A percentile compares a stretch with the other conserved stretches of the same genome.
phyloP scores from a whole-genome alignment of 2,329 filamentous ascomycete genomes.

The Penicillium sp. region DNA sequence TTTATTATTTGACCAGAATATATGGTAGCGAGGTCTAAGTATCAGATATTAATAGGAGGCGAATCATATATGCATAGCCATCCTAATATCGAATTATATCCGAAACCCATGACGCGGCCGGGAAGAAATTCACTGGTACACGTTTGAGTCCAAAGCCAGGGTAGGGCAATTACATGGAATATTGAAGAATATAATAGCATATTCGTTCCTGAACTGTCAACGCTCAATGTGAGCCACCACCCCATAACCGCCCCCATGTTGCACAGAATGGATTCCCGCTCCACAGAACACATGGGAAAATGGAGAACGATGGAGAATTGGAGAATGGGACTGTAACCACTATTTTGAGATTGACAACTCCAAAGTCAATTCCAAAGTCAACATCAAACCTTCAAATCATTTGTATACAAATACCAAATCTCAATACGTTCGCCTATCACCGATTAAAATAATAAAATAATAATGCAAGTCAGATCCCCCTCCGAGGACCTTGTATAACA shows the following conservation, averaged over 20 bases:
- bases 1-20: not conserved
- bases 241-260: not conserved
- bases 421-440: not conserved
- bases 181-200: not conserved
- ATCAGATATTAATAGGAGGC: constrained; percentile 1
- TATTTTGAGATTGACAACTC: not conserved
- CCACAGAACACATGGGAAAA: constrained; percentile 12
- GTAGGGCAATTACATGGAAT: not conserved
- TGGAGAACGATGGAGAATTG: constrained; percentile 9
- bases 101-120: constrained; percentile 25
- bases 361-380: constrained; percentile 3
- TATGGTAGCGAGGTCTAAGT: constrained; percentile 3
- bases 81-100: constrained; percentile 10
- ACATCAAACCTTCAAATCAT: not conserved
- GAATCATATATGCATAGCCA: constrained; percentile 2
- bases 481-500: constrained; percentile 19
- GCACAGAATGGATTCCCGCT: not conserved
- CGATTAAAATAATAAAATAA: not conserved
- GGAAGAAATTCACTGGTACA: constrained; percentile 5
- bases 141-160: not conserved
- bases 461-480: constrained; percentile 4
- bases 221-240: not conserved
- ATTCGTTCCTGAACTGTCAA: not conserved
- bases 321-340: not conserved
- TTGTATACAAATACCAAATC: not conserved